Conservation (phyloP, 805 yeast species). For the Hanseniaspora vineae region DNA sequence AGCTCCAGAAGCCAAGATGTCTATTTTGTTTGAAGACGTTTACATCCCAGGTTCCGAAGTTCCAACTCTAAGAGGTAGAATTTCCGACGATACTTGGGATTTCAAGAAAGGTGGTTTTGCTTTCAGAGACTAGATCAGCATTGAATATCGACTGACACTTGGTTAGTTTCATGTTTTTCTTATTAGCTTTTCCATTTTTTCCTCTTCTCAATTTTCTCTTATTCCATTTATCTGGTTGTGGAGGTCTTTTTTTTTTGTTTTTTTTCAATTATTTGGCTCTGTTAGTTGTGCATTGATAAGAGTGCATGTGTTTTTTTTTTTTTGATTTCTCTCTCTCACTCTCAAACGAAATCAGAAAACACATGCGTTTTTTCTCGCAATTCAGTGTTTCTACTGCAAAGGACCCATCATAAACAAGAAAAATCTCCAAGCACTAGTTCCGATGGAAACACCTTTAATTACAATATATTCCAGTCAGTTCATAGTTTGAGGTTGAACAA, state of each 20-base stretch:
- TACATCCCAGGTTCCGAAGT: conserved; percentile 91
- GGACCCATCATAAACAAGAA: too few relatives aligned
- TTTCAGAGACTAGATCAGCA: conserved; percentile 12
- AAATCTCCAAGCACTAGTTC: too few relatives aligned
- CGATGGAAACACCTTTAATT: not conserved
- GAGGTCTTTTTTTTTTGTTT: too few relatives aligned
- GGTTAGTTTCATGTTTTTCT: not conserved
- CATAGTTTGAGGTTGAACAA: not conserved
- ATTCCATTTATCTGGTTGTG: too few relatives aligned
- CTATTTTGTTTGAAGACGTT: conserved; percentile 90
- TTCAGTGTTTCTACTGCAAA: too few relatives aligned
- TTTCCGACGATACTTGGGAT: conserved; percentile 90
- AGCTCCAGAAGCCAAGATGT: conserved; percentile 92
- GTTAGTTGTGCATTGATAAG: too few relatives aligned
- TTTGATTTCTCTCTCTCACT: not conserved
- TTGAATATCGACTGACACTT: not conserved
- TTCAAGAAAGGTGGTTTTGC: conserved; percentile 39
- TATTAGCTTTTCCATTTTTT: not conserved
- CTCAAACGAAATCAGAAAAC: not conserved
- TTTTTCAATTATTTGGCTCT: too few relatives aligned
- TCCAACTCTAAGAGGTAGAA: conserved; percentile 90
- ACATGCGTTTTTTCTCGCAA: too few relatives aligned
- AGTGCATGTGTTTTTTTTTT: too few relatives aligned
- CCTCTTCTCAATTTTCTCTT: too few relatives aligned
- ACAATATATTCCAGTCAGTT: not conserved